These are phyloP conservation scores for Mycena sp. DNA, from an alignment of 1,284 basidiomycete genomes.

Conservation along the genomic window DNA sequence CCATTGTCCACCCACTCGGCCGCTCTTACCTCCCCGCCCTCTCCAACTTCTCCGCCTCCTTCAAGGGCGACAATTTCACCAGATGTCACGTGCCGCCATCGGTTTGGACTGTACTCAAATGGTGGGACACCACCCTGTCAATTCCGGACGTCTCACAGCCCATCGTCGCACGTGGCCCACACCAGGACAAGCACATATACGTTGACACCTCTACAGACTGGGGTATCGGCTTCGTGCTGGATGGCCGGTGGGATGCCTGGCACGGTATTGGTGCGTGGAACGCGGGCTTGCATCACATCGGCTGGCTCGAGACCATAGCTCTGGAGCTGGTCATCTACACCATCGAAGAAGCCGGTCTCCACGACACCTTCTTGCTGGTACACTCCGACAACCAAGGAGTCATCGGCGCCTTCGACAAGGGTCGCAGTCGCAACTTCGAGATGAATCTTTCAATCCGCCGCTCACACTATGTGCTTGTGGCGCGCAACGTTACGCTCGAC, in stretches of 20 bases:
- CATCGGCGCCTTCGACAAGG: slow-evolving; percentile 46
- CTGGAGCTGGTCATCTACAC: slow-evolving; percentile 39
- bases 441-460: slow-evolving; percentile 46
- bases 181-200: slow-evolving; percentile 34
- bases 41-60: slow-evolving; percentile 11
- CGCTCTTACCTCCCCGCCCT: background rate
- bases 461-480: slow-evolving; percentile 16
- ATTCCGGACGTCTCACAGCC: background rate
- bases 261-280: slow-evolving; percentile 38
- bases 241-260: slow-evolving; percentile 5
- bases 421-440: slow-evolving; percentile 41
- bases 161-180: slow-evolving; percentile 9
- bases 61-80: too few relatives aligned
- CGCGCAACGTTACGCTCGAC: background rate
- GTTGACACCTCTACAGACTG: slow-evolving; percentile 20
- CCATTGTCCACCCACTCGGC: background rate
- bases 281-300: slow-evolving; percentile 41
- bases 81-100: too few relatives aligned
- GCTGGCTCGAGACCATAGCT: slow-evolving; percentile 47
- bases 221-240: slow-evolving; percentile 4
- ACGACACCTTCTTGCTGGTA: slow-evolving; percentile 37
- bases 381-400: slow-evolving; percentile 52
- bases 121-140: background rate
- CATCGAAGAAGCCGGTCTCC: slow-evolving; percentile 28
- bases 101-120: too few relatives aligned